Percentiles rank a stretch among this genome's conserved stretches.
phyloP scores from a whole-genome alignment of 139 green algal genomes.

The Coccomyxa sp. region DNA sequence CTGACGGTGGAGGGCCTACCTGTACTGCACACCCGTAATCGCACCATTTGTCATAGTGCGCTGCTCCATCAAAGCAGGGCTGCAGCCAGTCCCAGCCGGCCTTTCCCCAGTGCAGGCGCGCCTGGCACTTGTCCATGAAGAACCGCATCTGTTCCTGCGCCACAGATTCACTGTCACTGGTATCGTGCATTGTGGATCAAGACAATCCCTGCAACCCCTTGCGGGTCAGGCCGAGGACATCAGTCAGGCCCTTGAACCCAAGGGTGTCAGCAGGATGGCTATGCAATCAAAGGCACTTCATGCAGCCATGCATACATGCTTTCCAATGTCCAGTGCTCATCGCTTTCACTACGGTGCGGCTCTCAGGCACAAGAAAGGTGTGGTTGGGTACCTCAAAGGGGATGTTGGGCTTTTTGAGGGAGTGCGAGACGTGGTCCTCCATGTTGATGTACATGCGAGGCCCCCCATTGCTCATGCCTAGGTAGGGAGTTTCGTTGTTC shows the following conservation, averaged over 20 bases:
- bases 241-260: too few species aligned
- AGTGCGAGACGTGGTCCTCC: conserved; percentile 68
- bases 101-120: conserved; percentile 80
- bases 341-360: too few species aligned
- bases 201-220: not conserved
- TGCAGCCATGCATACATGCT: too few species aligned
- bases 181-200: not conserved
- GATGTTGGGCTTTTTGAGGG: conserved; percentile 25
- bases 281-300: too few species aligned
- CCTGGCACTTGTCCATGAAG: conserved; percentile 45
- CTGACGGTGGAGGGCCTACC: not conserved
- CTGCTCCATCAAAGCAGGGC: conserved; percentile 60
- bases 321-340: too few species aligned
- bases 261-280: too few species aligned
- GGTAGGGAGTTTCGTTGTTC: conserved; percentile 49
- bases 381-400: conserved; percentile 23
- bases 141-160: conserved; percentile 17
- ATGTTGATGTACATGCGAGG: conserved; percentile 82
- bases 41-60: conserved; percentile 71
- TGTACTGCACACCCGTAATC: conserved; percentile 75
- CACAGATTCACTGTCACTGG: not conserved
- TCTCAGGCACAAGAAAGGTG: not conserved
- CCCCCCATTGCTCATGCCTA: conserved; percentile 44
- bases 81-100: conserved; percentile 42
- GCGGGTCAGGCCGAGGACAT: not conserved